Conservation (phyloP, 345 rosid species). For the Sisymbrium altissimum region DNA sequence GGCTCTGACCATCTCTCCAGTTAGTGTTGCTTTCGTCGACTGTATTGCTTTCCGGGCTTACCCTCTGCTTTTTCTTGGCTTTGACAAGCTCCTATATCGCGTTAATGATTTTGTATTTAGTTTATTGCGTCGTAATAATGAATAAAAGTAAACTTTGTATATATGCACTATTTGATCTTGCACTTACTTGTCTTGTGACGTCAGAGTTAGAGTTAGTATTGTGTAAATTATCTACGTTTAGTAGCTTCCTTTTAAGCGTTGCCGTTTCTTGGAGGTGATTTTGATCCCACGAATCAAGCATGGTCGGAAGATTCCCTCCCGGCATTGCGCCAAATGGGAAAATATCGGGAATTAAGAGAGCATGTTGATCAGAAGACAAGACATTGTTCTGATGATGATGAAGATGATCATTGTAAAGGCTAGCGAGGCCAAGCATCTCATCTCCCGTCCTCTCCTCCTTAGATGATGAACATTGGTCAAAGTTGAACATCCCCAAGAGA, state of each 20-base stretch:
- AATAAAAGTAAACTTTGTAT: background rate
- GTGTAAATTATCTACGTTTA: conserved; percentile 11
- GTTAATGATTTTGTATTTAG: background rate
- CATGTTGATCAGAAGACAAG: conserved; percentile 25
- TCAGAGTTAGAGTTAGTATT: conserved; percentile 12
- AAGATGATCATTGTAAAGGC: conserved; percentile 31
- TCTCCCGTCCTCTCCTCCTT: conserved; percentile 26
- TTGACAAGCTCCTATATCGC: conserved; percentile 28
- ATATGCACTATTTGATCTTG: background rate
- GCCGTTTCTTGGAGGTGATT: conserved; percentile 16
- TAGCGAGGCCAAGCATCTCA: conserved; percentile 32
- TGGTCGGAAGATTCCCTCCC: conserved; percentile 23
- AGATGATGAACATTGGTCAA: conserved; percentile 34
- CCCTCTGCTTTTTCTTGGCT: conserved; percentile 46
- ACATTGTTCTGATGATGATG: conserved; percentile 23
- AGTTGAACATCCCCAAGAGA: conserved; percentile 39
- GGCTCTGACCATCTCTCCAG: conserved; percentile 51
- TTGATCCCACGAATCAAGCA: conserved; percentile 34
- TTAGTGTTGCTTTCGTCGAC: conserved; percentile 38
- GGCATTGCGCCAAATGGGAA: conserved; percentile 32
- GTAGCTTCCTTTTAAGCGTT: conserved; percentile 27
- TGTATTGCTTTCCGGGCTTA: conserved; percentile 26
- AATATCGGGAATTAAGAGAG: conserved; percentile 20
- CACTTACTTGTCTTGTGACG: conserved; percentile 28
- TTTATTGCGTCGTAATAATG: background rate